A percentile compares a stretch with the other conserved stretches of the same genome.
phyloP scores from a whole-genome alignment of 1,284 basidiomycete species.

The Exsudoporus floridanus region DNA sequence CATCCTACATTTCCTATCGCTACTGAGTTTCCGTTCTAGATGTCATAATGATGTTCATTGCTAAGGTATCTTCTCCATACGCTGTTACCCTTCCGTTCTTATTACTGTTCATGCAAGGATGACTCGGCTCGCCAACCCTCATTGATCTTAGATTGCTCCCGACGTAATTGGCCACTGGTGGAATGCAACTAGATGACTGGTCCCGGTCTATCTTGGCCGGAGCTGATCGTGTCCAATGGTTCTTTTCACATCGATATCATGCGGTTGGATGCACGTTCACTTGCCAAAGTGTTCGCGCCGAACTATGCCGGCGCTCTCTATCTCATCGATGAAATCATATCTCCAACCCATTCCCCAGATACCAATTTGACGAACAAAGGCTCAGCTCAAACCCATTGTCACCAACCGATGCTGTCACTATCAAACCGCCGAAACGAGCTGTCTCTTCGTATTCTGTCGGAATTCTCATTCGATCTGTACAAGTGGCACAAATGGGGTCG shows the following conservation, averaged over 20 bases:
- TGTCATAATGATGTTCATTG: conserved; percentile 8
- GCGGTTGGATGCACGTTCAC: background rate
- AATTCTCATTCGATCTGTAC: background rate
- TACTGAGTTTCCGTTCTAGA: conserved; percentile 13
- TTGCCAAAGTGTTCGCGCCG: background rate
- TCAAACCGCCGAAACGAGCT: conserved; percentile 9
- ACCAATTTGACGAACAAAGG: conserved; percentile 2
- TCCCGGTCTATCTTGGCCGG: background rate
- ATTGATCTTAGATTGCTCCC: conserved; percentile 8
- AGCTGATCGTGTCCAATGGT: background rate
- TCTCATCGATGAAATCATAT: conserved; percentile 11
- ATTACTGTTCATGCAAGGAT: background rate
- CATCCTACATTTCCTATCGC: conserved; percentile 12
- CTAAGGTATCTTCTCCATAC: conserved; percentile 3
- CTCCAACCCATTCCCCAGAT: conserved; percentile 2
- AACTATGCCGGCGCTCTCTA: background rate
- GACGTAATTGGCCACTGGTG: background rate
- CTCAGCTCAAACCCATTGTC: conserved; percentile 2
- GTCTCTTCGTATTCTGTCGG: background rate
- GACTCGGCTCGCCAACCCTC: conserved; percentile 3
- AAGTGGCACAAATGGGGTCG: conserved; percentile 1
- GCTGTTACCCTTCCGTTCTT: background rate
- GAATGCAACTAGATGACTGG: background rate
- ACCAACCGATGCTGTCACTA: conserved; percentile 6
- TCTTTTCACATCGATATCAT: conserved; percentile 4